Conservation (phyloP, 345 rosid genomes). For the thale cress (Arabidopsis thaliana) region DNA sequence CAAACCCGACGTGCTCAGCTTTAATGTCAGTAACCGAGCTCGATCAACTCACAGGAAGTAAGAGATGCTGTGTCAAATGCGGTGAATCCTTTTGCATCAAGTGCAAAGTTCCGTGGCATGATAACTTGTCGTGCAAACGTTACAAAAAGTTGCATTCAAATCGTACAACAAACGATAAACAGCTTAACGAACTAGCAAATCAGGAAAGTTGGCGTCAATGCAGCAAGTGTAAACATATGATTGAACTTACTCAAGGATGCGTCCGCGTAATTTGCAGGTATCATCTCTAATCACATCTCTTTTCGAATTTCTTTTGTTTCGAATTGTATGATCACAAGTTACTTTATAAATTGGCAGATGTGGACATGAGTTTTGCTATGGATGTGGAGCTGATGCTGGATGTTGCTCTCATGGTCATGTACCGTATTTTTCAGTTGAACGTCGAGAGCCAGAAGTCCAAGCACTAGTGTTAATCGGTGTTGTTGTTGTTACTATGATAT, state of each 20-base stretch:
- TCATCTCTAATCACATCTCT: background rate
- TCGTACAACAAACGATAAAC: background rate
- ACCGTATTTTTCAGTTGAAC: too few species aligned
- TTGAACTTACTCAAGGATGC: background rate
- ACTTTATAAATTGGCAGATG: background rate
- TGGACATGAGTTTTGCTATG: background rate
- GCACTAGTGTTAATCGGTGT: background rate
- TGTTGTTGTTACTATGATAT: background rate
- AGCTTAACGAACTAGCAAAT: background rate
- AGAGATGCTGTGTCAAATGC: background rate
- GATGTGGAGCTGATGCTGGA: background rate
- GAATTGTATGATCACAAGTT: background rate
- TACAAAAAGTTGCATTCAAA: background rate
- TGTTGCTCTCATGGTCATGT: background rate
- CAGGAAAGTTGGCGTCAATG: background rate
- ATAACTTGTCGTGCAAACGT: background rate
- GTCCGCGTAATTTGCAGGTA: background rate
- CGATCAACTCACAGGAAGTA: background rate
- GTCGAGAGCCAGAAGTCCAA: background rate
- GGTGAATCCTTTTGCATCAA: background rate
- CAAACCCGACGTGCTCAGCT: background rate
- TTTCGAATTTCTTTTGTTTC: background rate
- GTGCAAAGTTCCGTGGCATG: background rate
- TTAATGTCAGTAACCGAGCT: background rate
- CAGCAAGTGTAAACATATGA: background rate